A percentile compares a stretch with the other conserved stretches of the same genome.
Evolutionary conservation across 768 basidiomycete species (phyloP).

Genomic region (Suillus weaverae): DNA sequence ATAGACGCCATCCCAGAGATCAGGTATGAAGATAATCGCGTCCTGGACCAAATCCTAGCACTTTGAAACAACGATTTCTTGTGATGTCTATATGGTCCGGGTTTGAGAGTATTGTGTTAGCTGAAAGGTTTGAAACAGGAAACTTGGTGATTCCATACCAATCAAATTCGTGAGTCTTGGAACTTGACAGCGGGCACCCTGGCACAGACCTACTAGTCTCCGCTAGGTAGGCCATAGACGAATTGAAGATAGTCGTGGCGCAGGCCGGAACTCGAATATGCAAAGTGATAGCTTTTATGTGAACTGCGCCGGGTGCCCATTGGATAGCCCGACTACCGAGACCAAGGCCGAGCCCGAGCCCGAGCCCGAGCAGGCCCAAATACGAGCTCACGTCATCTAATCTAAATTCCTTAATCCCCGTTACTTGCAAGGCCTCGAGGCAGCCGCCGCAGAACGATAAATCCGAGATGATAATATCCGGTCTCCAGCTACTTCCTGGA

Average conservation of each 20-base stretch:
- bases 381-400: too few species aligned
- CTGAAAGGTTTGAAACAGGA: background rate
- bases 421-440: background rate
- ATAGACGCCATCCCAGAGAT: background rate
- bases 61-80: background rate
- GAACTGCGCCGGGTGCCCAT: too few species aligned
- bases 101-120: background rate
- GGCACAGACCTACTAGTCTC: too few species aligned
- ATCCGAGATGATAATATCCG: constrained; percentile 1
- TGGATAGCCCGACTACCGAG: too few species aligned
- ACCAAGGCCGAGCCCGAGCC: background rate
- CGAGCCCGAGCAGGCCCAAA: background rate
- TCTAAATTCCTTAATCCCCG: background rate
- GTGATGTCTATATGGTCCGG: background rate
- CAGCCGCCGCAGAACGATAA: background rate
- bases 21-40: background rate
- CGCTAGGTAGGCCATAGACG: too few species aligned
- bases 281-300: too few species aligned
- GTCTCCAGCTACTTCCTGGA: background rate
- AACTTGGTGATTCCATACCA: background rate
- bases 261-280: too few species aligned
- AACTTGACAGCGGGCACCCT: too few species aligned
- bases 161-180: too few species aligned
- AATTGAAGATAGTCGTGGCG: too few species aligned
- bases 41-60: background rate